These are phyloP conservation scores for Furcasterigmium furcatum DNA, from an alignment of 2,329 filamentous ascomycete genomes.

Conservation along the genomic window DNA sequence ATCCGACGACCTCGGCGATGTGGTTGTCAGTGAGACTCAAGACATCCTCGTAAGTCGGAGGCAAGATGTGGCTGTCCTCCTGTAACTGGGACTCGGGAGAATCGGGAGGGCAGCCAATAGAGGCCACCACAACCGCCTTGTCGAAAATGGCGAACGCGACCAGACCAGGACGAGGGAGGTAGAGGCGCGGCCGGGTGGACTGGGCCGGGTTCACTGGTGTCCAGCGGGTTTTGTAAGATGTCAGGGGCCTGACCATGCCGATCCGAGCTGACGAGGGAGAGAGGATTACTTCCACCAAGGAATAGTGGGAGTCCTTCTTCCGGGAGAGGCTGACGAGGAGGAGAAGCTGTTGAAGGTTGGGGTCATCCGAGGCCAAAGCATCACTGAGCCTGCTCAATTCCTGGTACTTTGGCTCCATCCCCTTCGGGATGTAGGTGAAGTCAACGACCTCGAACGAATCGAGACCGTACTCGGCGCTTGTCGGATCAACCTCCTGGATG, in stretches of 20 bases:
- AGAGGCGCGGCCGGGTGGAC: slow-evolving; percentile 57
- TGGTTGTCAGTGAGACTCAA: slow-evolving; percentile 72
- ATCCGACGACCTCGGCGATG: slow-evolving; percentile 60
- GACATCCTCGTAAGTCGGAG: slow-evolving; percentile 77
- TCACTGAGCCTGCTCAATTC: slow-evolving; percentile 49
- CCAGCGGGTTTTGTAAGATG: slow-evolving; percentile 56
- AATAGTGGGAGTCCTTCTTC: slow-evolving; percentile 59
- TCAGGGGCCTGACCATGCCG: slow-evolving; percentile 65
- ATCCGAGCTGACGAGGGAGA: slow-evolving; percentile 51
- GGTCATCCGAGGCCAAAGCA: slow-evolving; percentile 45
- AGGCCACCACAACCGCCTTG: slow-evolving; percentile 73
- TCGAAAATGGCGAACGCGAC: slow-evolving; percentile 82
- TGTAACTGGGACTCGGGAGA: slow-evolving; percentile 76
- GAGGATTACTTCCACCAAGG: slow-evolving; percentile 69
- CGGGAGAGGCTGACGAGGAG: slow-evolving; percentile 57
- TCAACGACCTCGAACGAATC: slow-evolving; percentile 74
- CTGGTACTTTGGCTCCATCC: slow-evolving; percentile 45
- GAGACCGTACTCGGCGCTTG: slow-evolving; percentile 43
- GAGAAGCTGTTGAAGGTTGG: slow-evolving; percentile 55
- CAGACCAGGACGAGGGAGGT: slow-evolving; percentile 74
- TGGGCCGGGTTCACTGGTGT: slow-evolving; percentile 35
- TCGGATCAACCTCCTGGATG: slow-evolving; percentile 52
- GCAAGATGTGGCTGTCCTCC: slow-evolving; percentile 59
- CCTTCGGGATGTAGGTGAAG: slow-evolving; percentile 65
- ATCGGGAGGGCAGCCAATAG: slow-evolving; percentile 63